Conservation (phyloP, 2,329 filamentous ascomycete genomes). For the Claviceps fusiformis region DNA sequence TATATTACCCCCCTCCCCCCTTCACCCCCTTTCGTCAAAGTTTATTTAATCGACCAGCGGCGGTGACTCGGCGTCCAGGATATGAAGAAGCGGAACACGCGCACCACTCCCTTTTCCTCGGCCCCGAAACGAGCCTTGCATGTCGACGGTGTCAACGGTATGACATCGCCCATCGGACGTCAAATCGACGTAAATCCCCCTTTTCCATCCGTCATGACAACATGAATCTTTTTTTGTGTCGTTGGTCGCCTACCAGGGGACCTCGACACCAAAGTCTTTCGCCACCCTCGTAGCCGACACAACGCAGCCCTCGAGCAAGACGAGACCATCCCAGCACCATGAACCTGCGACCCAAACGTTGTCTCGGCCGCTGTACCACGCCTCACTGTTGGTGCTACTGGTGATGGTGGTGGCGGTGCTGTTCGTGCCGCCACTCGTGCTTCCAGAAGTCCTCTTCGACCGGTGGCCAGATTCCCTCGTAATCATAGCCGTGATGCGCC, state of each 20-base stretch:
- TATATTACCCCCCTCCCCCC: too few species aligned
- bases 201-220: neutral
- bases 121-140: too few species aligned
- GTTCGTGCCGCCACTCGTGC: neutral
- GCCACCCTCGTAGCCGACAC: constrained; percentile 44
- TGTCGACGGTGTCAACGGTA: too few species aligned
- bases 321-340: constrained; percentile 55
- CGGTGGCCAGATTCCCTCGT: neutral
- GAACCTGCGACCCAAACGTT: constrained; percentile 42
- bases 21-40: neutral
- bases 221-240: neutral
- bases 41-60: too few species aligned
- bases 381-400: neutral
- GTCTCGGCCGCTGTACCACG: constrained; percentile 40
- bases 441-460: neutral
- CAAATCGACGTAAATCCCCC: too few species aligned
- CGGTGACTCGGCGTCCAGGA: neutral
- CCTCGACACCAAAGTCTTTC: constrained; percentile 33
- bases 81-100: neutral
- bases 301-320: constrained; percentile 46
- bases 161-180: too few species aligned
- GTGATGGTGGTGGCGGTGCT: neutral
- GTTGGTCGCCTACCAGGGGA: neutral
- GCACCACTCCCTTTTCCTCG: neutral
- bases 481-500: constrained; percentile 31